phyloP scores from a whole-genome alignment of 208 protist genomes.

The Wallacemonas rigidus region DNA sequence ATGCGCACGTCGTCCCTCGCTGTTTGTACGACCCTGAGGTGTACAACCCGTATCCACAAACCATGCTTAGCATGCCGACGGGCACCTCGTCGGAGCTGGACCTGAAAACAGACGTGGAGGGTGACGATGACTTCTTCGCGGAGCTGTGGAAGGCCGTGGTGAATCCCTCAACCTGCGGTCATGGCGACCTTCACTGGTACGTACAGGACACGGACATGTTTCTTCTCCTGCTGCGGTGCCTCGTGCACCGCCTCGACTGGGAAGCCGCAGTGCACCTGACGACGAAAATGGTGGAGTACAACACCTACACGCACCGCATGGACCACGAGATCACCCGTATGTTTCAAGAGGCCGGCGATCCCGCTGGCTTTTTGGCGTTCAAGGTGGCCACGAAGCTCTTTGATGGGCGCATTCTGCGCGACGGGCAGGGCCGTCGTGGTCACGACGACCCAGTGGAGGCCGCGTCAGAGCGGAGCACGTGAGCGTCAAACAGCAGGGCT shows the following conservation, averaged over 20 bases:
- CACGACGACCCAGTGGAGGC: conserved; percentile 33
- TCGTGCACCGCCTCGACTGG: conserved; percentile 87
- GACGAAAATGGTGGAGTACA: conserved; percentile 64
- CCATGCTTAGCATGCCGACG: conserved; percentile 26
- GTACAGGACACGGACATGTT: conserved; percentile 86
- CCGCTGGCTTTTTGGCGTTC: conserved; percentile 79
- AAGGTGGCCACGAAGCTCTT: conserved; percentile 89
- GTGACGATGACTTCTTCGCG: conserved; percentile 67
- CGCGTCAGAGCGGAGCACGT: not conserved
- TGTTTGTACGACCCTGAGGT: conserved; percentile 79
- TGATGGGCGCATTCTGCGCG: conserved; percentile 81
- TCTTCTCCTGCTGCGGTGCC: conserved; percentile 70
- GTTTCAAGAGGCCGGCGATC: conserved; percentile 86
- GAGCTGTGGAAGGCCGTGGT: conserved; percentile 76
- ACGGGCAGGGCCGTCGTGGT: conserved; percentile 66
- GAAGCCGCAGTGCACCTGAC: conserved; percentile 84
- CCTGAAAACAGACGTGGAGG: not conserved
- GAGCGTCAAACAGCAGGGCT: not conserved
- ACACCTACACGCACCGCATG: conserved; percentile 84
- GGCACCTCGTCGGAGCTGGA: not conserved
- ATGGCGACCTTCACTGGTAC: conserved; percentile 68
- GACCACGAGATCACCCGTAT: conserved; percentile 81
- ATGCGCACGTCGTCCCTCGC: conserved; percentile 51
- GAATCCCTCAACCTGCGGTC: conserved; percentile 57
- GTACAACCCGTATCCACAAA: conserved; percentile 85